phyloP scores from a whole-genome alignment of 805 yeast species.

The Metschnikowia reukaufii region DNA sequence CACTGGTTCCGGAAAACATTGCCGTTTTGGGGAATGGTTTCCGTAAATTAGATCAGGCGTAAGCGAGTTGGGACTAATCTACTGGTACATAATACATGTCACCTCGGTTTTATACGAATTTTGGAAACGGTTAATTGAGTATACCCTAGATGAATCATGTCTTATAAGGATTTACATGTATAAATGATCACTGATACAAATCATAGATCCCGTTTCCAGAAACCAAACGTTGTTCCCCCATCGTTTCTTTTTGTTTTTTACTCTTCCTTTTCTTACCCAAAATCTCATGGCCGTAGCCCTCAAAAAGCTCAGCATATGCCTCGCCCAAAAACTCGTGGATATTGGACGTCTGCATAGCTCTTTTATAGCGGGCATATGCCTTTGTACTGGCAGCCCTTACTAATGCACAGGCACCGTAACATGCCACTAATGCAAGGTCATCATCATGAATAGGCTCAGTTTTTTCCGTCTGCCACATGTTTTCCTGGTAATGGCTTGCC shows the following conservation, averaged over 20 bases:
- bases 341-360: constrained; percentile 86
- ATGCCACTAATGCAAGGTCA: constrained; percentile 49
- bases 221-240: too few species aligned
- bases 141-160: too few species aligned
- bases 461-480: constrained; percentile 52
- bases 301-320: constrained; percentile 54
- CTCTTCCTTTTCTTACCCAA: neutral
- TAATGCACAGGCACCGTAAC: constrained; percentile 68
- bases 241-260: neutral
- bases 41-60: too few species aligned
- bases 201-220: too few species aligned
- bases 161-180: too few species aligned
- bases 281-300: constrained; percentile 6
- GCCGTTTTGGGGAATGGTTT: neutral
- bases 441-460: constrained; percentile 29
- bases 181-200: too few species aligned
- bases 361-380: constrained; percentile 65
- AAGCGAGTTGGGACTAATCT: too few species aligned
- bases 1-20: neutral
- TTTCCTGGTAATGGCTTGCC: constrained; percentile 62
- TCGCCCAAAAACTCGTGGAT: constrained; percentile 66
- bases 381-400: constrained; percentile 63
- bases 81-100: too few species aligned
- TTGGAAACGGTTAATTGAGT: too few species aligned
- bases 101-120: too few species aligned